Evolutionary conservation across 176 grass and related monocot species (phyloP), one percentile per base, ranked within the genome.

Genomic region (Puya raimondii): DNA sequence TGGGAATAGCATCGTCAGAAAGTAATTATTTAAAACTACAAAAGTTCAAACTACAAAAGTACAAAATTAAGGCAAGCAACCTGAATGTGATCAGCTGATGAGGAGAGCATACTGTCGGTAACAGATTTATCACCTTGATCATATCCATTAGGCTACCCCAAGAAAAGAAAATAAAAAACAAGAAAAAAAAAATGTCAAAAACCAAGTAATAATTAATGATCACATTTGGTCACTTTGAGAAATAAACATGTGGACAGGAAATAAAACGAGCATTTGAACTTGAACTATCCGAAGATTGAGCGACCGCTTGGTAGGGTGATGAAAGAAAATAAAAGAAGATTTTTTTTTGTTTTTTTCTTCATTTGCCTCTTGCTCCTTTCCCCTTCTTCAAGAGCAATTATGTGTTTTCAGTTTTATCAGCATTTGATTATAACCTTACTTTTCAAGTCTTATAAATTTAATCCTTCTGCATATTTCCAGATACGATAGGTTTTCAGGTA

Each of bases 61-160:
- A 20, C 5, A 53, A 51, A 15, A 12, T 49, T 48, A 63, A 70
- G 53, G 15, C 26, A 42, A 49, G 11, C 13, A 72, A 96, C 92
- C 85, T 96, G 83, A 82, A 96, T 96, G 67, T 91, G 83, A 49
- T 96, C 88, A 48, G 88, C 70, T 49, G 72, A 96, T 65, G 80
- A 61, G 57, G 85, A 87, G 25, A 96, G 85, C 12, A 82, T 67
- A 12, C 13, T 23, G 66, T 82, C 81, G 14, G 66, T 96, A 74
- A 85, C 82, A 73, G 72, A 83, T 89, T 91, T 77, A 65, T 69
- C 90, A 66, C 92, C 92, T 58, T 96, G 88, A 78, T 88, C 78
- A 79, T 78, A 96, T 80, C 83, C 92, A 80, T 96, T 96, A 4
- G 92, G 88, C 92, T 96, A 69, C 71, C 4, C 33, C 33, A 42